A percentile compares a stretch with the other conserved stretches of the same genome.
These are phyloP conservation scores for Pythium dissimile DNA, from an alignment of 352 stramenopile genomes.

Conservation along the genomic window DNA sequence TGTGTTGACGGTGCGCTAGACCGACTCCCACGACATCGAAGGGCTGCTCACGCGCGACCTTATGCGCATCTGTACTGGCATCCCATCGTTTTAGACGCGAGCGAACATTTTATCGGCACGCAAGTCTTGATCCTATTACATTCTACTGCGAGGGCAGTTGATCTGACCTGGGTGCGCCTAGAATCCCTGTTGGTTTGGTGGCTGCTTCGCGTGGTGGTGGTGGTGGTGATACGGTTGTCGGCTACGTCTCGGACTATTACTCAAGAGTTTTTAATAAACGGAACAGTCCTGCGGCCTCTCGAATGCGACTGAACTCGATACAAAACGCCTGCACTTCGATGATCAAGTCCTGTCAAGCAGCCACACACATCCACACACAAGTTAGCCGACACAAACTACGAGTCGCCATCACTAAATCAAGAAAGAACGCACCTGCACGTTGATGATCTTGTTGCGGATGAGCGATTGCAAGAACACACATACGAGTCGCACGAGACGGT, in stretches of 20 bases:
- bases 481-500: conserved; percentile 96
- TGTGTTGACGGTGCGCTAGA: conserved; percentile 21
- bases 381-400: neutral
- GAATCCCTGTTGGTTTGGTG: conserved; percentile 10
- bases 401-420: neutral
- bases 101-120: conserved; percentile 11
- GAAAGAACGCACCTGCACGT: conserved; percentile 87
- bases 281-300: conserved; percentile 96
- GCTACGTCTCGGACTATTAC: conserved; percentile 49
- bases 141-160: too few relatives aligned
- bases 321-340: conserved; percentile 99
- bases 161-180: conserved; percentile 9
- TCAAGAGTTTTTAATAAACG: conserved; percentile 96
- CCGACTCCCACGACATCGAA: conserved; percentile 75
- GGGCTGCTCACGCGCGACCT: conserved; percentile 76
- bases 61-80: conserved; percentile 70
- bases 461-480: conserved; percentile 98
- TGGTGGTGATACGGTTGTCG: conserved; percentile 12
- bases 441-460: conserved; percentile 98
- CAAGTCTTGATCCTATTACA: conserved; percentile 7
- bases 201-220: conserved; percentile 2
- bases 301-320: conserved; percentile 98
- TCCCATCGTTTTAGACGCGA: conserved; percentile 63
- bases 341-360: conserved; percentile 89
- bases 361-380: neutral